These are phyloP conservation scores for Neurospora sp. DNA, from an alignment of 495 filamentous ascomycete species.

Conservation along the genomic window DNA sequence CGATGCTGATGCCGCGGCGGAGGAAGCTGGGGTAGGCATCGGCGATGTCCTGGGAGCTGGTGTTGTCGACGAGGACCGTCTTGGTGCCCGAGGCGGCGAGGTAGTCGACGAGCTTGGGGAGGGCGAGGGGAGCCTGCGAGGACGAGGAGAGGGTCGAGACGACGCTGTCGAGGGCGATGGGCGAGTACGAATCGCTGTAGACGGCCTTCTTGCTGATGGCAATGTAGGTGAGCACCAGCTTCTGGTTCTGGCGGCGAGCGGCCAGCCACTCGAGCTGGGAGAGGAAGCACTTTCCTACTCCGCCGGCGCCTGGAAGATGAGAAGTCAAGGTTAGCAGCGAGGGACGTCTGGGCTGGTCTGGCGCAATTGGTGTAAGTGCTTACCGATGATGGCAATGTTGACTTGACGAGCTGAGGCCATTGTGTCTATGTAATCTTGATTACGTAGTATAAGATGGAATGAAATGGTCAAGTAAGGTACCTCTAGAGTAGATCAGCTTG, in stretches of 20 bases:
- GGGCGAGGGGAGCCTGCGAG: constrained; percentile 45
- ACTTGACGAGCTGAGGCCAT: constrained; percentile 21
- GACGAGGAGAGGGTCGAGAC: constrained; percentile 45
- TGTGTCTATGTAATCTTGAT: constrained; percentile 1
- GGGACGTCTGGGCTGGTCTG: neutral
- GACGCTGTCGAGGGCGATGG: constrained; percentile 45
- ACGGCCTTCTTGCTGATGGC: constrained; percentile 71
- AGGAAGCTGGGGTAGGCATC: constrained; percentile 70
- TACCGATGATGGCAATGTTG: constrained; percentile 27
- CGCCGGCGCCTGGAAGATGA: constrained; percentile 63
- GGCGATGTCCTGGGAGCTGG: constrained; percentile 72
- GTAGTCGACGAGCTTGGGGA: constrained; percentile 59
- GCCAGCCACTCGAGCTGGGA: constrained; percentile 57
- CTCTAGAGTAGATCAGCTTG: constrained; percentile 1
- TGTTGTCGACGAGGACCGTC: constrained; percentile 85
- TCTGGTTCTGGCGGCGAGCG: constrained; percentile 41
- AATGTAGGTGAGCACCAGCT: constrained; percentile 67
- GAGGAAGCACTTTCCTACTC: constrained; percentile 87
- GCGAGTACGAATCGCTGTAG: constrained; percentile 49
- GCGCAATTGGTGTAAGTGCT: neutral
- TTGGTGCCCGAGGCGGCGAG: constrained; percentile 60
- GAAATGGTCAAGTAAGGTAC: neutral
- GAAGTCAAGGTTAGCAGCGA: neutral
- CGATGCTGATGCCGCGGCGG: constrained; percentile 68
- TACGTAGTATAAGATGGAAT: neutral